These are phyloP conservation scores for Monilinia fructigena DNA, from an alignment of 2,329 filamentous ascomycete genomes.

Conservation along the genomic window DNA sequence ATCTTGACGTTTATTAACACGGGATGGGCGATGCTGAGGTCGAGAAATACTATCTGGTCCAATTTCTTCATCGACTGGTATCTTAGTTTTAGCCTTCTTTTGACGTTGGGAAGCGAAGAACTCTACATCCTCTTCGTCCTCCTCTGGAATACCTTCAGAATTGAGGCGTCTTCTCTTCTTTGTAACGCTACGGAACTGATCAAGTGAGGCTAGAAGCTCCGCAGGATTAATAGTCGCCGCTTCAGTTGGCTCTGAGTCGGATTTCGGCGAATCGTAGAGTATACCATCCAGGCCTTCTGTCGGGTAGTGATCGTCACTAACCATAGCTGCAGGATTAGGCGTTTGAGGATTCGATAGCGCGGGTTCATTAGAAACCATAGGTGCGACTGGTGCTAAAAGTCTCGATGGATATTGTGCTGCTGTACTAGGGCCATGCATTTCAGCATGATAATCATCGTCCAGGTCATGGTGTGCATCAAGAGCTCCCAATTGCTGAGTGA, in stretches of 20 bases:
- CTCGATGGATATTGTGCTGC: slow-evolving; percentile 31
- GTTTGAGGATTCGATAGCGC: slow-evolving; percentile 32
- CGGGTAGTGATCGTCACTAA: slow-evolving; percentile 39
- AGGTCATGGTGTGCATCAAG: slow-evolving; percentile 29
- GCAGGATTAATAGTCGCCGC: slow-evolving; percentile 31
- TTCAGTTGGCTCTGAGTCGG: slow-evolving; percentile 25
- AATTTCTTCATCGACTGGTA: slow-evolving; percentile 12
- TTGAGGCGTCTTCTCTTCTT: slow-evolving; percentile 32
- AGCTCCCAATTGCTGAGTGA: slow-evolving; percentile 14
- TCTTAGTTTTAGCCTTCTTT: slow-evolving; percentile 29
- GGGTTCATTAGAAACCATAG: slow-evolving; percentile 26
- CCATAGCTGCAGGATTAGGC: slow-evolving; percentile 34
- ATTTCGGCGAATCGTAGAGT: slow-evolving; percentile 36
- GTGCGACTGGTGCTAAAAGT: slow-evolving; percentile 30
- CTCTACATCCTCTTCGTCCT: slow-evolving; percentile 33
- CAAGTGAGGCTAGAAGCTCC: slow-evolving; percentile 31
- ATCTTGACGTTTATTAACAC: slow-evolving; percentile 27
- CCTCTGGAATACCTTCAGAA: slow-evolving; percentile 25
- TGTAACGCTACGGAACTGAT: slow-evolving; percentile 21
- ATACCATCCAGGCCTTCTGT: slow-evolving; percentile 37
- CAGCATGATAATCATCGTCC: slow-evolving; percentile 23
- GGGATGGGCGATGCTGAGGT: slow-evolving; percentile 29
- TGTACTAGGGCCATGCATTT: slow-evolving; percentile 16
- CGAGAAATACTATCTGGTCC: slow-evolving; percentile 14
- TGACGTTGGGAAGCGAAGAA: slow-evolving; percentile 36